Evolutionary conservation across 306 rosid genomes (phyloP).

Genomic region (Cotoneaster glaucophyllus): DNA sequence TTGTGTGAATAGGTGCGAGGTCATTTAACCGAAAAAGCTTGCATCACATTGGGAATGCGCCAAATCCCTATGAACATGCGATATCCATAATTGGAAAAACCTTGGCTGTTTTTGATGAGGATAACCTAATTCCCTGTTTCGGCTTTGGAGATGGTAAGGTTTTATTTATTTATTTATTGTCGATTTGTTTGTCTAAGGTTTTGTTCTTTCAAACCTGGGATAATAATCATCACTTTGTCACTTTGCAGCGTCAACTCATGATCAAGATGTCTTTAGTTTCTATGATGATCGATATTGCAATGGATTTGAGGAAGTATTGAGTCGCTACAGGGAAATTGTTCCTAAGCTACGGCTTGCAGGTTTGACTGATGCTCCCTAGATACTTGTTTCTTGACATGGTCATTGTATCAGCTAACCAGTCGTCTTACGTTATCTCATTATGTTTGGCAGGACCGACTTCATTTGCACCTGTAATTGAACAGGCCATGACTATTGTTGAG

Average conservation of each 20-base stretch:
- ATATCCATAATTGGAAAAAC: slow-evolving; percentile 92
- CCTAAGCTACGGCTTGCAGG: slow-evolving; percentile 85
- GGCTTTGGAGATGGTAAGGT: slow-evolving; percentile 93
- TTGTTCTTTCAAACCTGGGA: slow-evolving; percentile 7
- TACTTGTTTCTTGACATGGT: slow-evolving; percentile 5
- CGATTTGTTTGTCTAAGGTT: background rate
- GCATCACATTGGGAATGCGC: slow-evolving; percentile 69
- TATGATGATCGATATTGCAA: slow-evolving; percentile 64
- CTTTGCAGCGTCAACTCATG: slow-evolving; percentile 83
- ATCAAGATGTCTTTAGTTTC: slow-evolving; percentile 86
- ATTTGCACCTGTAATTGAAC: slow-evolving; percentile 85
- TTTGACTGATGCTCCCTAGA: slow-evolving; percentile 16
- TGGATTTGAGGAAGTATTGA: slow-evolving; percentile 92
- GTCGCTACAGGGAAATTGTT: slow-evolving; percentile 67
- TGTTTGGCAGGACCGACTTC: slow-evolving; percentile 80
- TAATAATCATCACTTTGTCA: slow-evolving; percentile 15
- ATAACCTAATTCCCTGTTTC: slow-evolving; percentile 87
- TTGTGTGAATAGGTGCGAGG: slow-evolving; percentile 45
- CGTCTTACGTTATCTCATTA: background rate
- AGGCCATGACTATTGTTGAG: slow-evolving; percentile 92
- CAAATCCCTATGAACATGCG: slow-evolving; percentile 90
- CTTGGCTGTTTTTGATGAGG: slow-evolving; percentile 81
- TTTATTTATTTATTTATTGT: background rate
- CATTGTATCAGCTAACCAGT: background rate
- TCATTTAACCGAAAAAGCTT: slow-evolving; percentile 67